Conservation (phyloP, 768 basidiomycete genomes). For the Amanita muscaria region DNA sequence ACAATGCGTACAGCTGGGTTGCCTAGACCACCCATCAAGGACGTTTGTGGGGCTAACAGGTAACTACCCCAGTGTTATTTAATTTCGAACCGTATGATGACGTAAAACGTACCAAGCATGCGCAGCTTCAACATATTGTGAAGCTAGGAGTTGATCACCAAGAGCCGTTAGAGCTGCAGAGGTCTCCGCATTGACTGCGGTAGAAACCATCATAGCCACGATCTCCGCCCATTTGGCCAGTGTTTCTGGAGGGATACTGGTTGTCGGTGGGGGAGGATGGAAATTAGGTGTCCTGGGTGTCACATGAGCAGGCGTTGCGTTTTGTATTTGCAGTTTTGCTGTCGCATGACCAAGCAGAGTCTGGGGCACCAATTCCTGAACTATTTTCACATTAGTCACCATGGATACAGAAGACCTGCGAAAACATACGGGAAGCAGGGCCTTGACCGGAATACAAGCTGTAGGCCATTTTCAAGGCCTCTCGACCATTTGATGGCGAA, state of each 20-base stretch:
- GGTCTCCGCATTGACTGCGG: slow-evolving; percentile 56
- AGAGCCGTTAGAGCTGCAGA: slow-evolving; percentile 73
- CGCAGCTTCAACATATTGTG: slow-evolving; percentile 75
- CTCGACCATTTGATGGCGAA: slow-evolving; percentile 41
- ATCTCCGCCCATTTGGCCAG: slow-evolving; percentile 81
- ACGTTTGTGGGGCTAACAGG: slow-evolving; percentile 76
- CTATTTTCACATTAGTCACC: slow-evolving; percentile 27
- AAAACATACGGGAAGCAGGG: slow-evolving; percentile 53
- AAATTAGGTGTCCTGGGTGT: slow-evolving; percentile 66
- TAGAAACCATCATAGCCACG: slow-evolving; percentile 73
- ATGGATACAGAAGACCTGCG: neutral
- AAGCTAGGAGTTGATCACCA: slow-evolving; percentile 70
- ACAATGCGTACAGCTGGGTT: slow-evolving; percentile 58
- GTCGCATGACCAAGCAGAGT: slow-evolving; percentile 38
- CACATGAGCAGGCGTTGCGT: slow-evolving; percentile 22
- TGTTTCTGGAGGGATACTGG: slow-evolving; percentile 50
- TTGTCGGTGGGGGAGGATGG: slow-evolving; percentile 29
- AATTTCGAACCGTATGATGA: neutral
- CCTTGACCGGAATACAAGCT: slow-evolving; percentile 82
- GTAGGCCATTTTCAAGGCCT: slow-evolving; percentile 74
- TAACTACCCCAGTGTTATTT: slow-evolving; percentile 44
- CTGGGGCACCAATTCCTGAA: slow-evolving; percentile 65
- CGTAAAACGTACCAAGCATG: slow-evolving; percentile 71
- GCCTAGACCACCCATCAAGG: slow-evolving; percentile 64
- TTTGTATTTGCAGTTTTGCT: slow-evolving; percentile 30